These are phyloP conservation scores for Cytospora piceicola DNA, from an alignment of 2,329 filamentous ascomycete species.

Conservation along the genomic window DNA sequence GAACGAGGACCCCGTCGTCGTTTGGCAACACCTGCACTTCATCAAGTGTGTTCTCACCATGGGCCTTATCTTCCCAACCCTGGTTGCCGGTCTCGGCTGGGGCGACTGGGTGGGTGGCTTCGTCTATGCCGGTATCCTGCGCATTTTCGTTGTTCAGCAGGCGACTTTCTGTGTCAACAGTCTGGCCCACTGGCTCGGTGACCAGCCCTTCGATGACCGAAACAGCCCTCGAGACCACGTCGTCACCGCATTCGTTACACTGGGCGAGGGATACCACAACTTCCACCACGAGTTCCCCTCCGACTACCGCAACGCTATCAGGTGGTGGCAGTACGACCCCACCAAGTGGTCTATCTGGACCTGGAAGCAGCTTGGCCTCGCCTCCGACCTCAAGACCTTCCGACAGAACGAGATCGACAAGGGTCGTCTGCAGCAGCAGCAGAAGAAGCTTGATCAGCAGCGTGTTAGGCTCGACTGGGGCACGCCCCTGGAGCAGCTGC, in stretches of 20 bases:
- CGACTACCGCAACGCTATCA: conserved; percentile 88
- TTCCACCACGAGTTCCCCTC: conserved; percentile 95
- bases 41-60: conserved; percentile 78
- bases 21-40: conserved; percentile 89
- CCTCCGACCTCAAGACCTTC: conserved; percentile 89
- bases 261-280: conserved; percentile 89
- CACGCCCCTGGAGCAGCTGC: conserved; percentile 80
- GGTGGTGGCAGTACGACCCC: conserved; percentile 90
- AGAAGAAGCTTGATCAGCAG: conserved; percentile 93
- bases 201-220: conserved; percentile 90
- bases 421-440: conserved; percentile 82
- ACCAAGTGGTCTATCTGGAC: conserved; percentile 88
- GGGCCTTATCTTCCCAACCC: conserved; percentile 74
- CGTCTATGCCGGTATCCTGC: conserved; percentile 82
- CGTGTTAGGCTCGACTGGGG: conserved; percentile 84
- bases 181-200: conserved; percentile 86
- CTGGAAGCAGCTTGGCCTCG: conserved; percentile 83
- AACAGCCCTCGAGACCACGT: conserved; percentile 89
- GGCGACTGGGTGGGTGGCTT: conserved; percentile 81
- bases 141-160: conserved; percentile 89
- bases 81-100: conserved; percentile 79
- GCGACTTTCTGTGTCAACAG: conserved; percentile 94
- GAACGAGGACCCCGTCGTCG: conserved; percentile 82
- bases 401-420: conserved; percentile 91
- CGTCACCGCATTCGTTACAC: conserved; percentile 81